Evolutionary conservation across 2,329 filamentous ascomycete species (phyloP), one percentile per base, ranked within the genome.

Genomic region (Fusarium temperatum): DNA sequence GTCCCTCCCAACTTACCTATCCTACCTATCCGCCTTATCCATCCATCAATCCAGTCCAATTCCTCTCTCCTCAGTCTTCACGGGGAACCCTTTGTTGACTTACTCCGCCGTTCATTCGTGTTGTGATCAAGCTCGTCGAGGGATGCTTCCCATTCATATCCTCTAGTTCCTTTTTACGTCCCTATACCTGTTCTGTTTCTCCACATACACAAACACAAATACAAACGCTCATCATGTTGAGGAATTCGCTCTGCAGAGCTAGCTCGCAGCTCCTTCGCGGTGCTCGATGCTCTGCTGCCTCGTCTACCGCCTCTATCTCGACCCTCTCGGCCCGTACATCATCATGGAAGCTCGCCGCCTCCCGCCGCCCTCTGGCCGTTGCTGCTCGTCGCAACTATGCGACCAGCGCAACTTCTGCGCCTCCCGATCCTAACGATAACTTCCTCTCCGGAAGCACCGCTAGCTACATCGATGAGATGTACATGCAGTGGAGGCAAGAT

Each of bases 391-490:
- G 85, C 78, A 83, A 85, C 78, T 87, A 88, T 84, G 86, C 88
- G 72, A 89, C 89, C 68, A 82, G 79, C 76, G 85, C 89, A 63
- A 85, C 85, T 66, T 84, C 87, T 63, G 85, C 85, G 65, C 82
- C 89, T 26, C 89, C 90, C 73, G 94, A 98, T 82, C 90, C 95
- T 75, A 98, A 93, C 84, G 96, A 99, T 85, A 97, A 92, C 86
- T 99, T 99, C 89, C 90, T 99, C 71, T 94, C 95, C 74, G 96
- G 96, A 77, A 98, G 94, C 87, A 96, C 96, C 70, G 96, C 96
- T 85, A 98, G 97, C 87, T 99, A 99, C 87, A 94, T 99, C 82
- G 96, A 99, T 84, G 96, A 98, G 88, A 99, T 99, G 96, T 99
- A 99, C 85, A 88, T 98, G 87, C 92, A 95, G 82, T 99, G 96